Base-by-base conservation (phyloP, 2,329 filamentous ascomycete species). In the Huntiella savannae region DNA sequence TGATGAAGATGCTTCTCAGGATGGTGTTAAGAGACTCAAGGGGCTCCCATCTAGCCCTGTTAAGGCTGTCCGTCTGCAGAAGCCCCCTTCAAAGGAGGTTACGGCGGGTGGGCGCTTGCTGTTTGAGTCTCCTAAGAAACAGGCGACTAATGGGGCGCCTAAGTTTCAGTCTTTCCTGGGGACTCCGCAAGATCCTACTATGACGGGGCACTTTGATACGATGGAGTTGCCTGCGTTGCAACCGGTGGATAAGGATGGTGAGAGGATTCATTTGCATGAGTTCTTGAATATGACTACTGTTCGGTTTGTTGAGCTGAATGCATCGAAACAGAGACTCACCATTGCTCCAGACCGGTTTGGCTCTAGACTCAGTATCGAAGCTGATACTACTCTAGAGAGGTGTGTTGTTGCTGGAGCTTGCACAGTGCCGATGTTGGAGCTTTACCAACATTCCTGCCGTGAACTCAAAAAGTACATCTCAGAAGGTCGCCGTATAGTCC, bases 251-350 rank as follows among this genome's bases (percentile, higher is more conserved):
- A 62, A 63, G 4, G 70, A 75, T n/a, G 67, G 67, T 15, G 60
- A 66, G 10, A 70, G 69, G 16, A 86, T 94, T 46, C 81, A 87
- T 40, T 68, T 98, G 3, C 85, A 94, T 54, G 82, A 94, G 45
- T 98, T 98, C 62, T 65, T 98, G 39, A 84, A 92, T 52, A 78
- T 94, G 76, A 95, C 88, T 2, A 92, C 84, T 49, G 94, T 98
- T 55, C 83, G 87, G 46, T 98, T 98, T 63, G 95, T 98, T 82
- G 91, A 98, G 58, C 69, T 98, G 43, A 94, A 81, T n/a, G 94
- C 88, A 0, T 95, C 87, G 1, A 96, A 96, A 59, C 72, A 88
- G 53, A 74, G 91, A 47, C 82, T 92, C 55, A 96, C 88, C 0
- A 77, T 80, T 40, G 80, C 74, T 2, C 77, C 77, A 11, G 59